A percentile compares a stretch with the other conserved stretches of the same genome.
These are phyloP conservation scores for Euphrasia confusa DNA, from an alignment of 257 asterid species.

Conservation along the genomic window DNA sequence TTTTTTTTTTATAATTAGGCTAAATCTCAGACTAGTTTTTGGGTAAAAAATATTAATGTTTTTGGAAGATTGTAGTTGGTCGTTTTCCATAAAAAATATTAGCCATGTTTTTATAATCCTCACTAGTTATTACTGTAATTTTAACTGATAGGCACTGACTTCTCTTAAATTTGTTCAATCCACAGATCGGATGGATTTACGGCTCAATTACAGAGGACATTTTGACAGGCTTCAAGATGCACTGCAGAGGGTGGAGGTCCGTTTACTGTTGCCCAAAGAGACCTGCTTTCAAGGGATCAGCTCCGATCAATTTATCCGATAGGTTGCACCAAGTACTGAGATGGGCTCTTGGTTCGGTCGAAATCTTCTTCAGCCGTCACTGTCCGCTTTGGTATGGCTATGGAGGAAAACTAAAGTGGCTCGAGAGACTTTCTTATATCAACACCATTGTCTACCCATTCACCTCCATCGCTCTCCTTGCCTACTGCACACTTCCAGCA, in stretches of 20 bases:
- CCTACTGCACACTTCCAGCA: slow-evolving; percentile 82
- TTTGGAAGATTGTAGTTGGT: too few species aligned
- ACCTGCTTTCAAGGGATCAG: slow-evolving; percentile 84
- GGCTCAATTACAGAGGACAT: slow-evolving; percentile 85
- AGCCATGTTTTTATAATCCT: not conserved
- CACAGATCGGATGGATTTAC: slow-evolving; percentile 87
- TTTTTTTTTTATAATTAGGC: too few species aligned
- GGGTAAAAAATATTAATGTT: not conserved
- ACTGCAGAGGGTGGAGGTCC: slow-evolving; percentile 83
- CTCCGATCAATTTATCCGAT: slow-evolving; percentile 82
- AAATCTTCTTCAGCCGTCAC: slow-evolving; percentile 81
- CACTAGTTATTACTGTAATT: too few species aligned
- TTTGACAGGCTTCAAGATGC: slow-evolving; percentile 90
- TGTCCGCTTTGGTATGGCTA: slow-evolving; percentile 88
- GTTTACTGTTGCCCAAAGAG: slow-evolving; percentile 73
- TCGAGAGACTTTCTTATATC: slow-evolving; percentile 69
- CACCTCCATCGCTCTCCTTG: slow-evolving; percentile 75
- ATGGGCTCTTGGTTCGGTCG: slow-evolving; percentile 93
- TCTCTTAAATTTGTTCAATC: slow-evolving; percentile 8
- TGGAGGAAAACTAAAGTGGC: slow-evolving; percentile 72
- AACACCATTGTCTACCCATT: slow-evolving; percentile 82
- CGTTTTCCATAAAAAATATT: not conserved
- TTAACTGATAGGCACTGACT: not conserved
- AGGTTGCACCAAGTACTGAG: slow-evolving; percentile 85
- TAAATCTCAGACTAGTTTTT: not conserved